Conservation (phyloP, 495 filamentous ascomycete genomes). For the Aspergillus cavernicola region DNA sequence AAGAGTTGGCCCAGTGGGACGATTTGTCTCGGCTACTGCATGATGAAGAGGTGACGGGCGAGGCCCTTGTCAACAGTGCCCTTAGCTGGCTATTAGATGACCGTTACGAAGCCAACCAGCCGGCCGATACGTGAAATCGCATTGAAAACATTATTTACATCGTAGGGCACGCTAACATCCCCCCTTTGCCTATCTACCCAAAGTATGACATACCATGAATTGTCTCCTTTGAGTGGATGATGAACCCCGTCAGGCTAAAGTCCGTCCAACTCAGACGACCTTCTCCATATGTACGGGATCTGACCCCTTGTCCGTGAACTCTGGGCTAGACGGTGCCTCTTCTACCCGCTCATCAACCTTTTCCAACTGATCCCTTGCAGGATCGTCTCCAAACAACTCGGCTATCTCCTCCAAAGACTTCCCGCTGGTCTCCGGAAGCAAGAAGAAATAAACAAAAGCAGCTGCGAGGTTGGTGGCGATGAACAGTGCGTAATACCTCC, state of each 20-base stretch:
- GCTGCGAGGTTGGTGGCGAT: constrained; percentile 29
- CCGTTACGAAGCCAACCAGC: neutral
- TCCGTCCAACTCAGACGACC: neutral
- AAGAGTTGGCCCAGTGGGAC: neutral
- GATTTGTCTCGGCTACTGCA: constrained; percentile 10
- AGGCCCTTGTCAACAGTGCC: constrained; percentile 16
- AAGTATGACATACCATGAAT: no score
- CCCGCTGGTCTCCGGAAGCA: constrained; percentile 45
- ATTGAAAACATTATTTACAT: no score
- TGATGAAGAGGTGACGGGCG: constrained; percentile 13
- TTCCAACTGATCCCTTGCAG: neutral
- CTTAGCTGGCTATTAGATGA: constrained; percentile 16
- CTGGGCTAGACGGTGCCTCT: neutral
- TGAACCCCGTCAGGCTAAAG: no score
- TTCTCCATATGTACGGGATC: constrained; percentile 12
- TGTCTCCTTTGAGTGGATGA: no score
- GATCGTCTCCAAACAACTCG: constrained; percentile 39
- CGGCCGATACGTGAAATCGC: neutral
- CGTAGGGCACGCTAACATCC: no score
- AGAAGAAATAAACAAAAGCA: constrained; percentile 37
- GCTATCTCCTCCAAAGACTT: constrained; percentile 46
- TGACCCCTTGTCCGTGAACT: neutral
- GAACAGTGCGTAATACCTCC: constrained; percentile 41
- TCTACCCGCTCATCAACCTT: neutral
- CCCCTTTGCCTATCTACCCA: no score